phyloP scores from a whole-genome alignment of 164 flowering plant genomes.

The Magnolia sinica region DNA sequence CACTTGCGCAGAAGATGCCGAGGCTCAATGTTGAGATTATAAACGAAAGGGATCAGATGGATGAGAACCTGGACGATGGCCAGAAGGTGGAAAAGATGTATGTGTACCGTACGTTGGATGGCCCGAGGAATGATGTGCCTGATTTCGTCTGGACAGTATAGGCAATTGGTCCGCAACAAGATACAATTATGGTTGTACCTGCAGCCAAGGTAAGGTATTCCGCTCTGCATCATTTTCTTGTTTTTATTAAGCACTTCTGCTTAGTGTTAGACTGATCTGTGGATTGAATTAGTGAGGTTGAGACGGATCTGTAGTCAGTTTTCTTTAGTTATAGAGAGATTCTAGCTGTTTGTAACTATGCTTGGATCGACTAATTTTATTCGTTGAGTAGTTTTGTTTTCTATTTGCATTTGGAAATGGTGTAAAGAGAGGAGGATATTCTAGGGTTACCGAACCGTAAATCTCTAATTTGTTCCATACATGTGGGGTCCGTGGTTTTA shows the following conservation, averaged over 20 bases:
- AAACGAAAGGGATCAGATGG: conserved; percentile 46
- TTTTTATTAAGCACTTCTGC: not conserved
- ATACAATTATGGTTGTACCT: not conserved
- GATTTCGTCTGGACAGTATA: conserved; percentile 53
- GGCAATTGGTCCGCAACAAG: not conserved
- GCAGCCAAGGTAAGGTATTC: not conserved
- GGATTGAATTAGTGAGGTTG: not conserved
- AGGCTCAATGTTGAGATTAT: conserved; percentile 84
- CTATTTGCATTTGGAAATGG: not conserved
- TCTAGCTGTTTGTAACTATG: not conserved
- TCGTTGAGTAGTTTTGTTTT: not conserved
- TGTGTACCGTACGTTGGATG: conserved; percentile 69
- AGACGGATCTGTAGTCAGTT: not conserved
- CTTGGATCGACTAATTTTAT: conserved; percentile 2
- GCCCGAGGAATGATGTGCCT: conserved; percentile 70
- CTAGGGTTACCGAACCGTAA: no score
- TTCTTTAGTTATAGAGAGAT: not conserved
- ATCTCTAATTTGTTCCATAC: no score
- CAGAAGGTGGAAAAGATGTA: conserved; percentile 77
- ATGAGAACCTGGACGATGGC: conserved; percentile 29
- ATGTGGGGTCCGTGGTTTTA: no score
- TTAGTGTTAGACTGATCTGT: not conserved
- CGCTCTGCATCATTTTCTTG: not conserved
- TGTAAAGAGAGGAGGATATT: no score
- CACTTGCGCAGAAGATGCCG: conserved; percentile 68